These are phyloP conservation scores for Lepidopterella palustris DNA, from an alignment of 495 filamentous ascomycete species.

Conservation along the genomic window DNA sequence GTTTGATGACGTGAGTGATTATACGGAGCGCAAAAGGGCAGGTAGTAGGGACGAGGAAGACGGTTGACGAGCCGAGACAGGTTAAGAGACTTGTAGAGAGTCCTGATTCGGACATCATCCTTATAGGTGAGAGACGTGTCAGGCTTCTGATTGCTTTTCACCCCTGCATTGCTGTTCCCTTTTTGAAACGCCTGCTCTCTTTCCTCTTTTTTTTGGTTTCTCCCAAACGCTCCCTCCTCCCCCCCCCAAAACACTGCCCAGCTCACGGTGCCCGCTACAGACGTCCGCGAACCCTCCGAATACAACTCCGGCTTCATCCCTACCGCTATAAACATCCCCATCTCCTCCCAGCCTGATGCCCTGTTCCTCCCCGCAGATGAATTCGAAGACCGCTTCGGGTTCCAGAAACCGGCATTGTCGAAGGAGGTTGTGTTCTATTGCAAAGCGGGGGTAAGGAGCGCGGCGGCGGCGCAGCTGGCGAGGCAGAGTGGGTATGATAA, in stretches of 20 bases:
- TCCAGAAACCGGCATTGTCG: constrained; percentile 50
- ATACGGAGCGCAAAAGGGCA: constrained; percentile 19
- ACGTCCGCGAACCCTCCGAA: constrained; percentile 84
- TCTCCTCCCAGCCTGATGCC: constrained; percentile 68
- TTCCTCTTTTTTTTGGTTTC: background rate
- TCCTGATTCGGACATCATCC: constrained; percentile 31
- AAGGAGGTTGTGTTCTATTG: constrained; percentile 81
- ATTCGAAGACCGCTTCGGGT: constrained; percentile 69
- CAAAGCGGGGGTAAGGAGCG: constrained; percentile 77
- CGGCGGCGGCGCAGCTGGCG: constrained; percentile 75
- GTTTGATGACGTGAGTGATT: constrained; percentile 18
- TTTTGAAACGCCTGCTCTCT: constrained; percentile 19
- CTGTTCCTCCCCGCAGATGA: constrained; percentile 66
- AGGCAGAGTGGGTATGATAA: constrained; percentile 64
- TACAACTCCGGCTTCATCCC: constrained; percentile 69
- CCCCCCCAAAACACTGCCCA: background rate
- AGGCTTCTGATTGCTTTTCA: no score
- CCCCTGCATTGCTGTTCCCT: no score
- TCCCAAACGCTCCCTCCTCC: background rate
- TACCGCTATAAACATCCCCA: constrained; percentile 64
- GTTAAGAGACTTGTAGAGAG: constrained; percentile 3
- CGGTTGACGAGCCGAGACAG: background rate
- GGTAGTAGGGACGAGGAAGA: background rate
- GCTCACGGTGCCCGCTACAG: constrained; percentile 29
- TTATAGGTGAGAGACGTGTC: constrained; percentile 30